Evolutionary conservation across 768 basidiomycete species (phyloP).

Genomic region (Boletus subcaerulescens): DNA sequence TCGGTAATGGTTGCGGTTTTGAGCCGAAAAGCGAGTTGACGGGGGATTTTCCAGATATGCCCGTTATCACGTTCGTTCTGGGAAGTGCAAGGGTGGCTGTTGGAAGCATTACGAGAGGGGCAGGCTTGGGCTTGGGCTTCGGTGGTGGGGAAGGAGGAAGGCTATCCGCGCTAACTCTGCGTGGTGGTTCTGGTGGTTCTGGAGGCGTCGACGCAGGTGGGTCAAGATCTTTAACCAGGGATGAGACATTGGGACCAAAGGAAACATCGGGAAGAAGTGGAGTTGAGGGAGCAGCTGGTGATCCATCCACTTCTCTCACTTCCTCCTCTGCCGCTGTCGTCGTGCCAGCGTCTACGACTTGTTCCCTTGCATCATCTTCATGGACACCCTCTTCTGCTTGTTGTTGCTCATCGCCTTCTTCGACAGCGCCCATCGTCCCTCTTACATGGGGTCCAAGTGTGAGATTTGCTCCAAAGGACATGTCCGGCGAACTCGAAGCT

Average conservation of each 20-base stretch:
- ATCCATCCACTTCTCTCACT: neutral
- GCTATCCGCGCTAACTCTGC: slow-evolving; percentile 11
- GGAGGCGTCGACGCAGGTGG: slow-evolving; percentile 1
- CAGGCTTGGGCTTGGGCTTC: slow-evolving; percentile 19
- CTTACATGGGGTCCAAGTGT: slow-evolving; percentile 14
- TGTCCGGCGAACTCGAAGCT: slow-evolving; percentile 11
- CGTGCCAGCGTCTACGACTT: neutral
- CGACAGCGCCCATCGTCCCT: slow-evolving; percentile 1
- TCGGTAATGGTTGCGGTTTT: slow-evolving; percentile 25
- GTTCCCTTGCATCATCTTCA: neutral
- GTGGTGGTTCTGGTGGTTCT: slow-evolving; percentile 2
- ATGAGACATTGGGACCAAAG: slow-evolving; percentile 7
- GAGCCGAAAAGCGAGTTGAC: slow-evolving; percentile 23
- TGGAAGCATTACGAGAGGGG: slow-evolving; percentile 8
- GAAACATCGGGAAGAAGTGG: slow-evolving; percentile 15
- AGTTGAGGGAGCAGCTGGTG: neutral
- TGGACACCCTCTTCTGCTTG: neutral
- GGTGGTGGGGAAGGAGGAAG: slow-evolving; percentile 22
- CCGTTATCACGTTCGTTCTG: slow-evolving; percentile 18
- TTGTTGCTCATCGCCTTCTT: slow-evolving; percentile 14
- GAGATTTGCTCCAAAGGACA: slow-evolving; percentile 21
- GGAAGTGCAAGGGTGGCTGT: slow-evolving; percentile 13
- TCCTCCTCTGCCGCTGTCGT: neutral
- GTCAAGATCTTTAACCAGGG: slow-evolving; percentile 10
- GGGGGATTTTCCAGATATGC: slow-evolving; percentile 22